phyloP scores from a whole-genome alignment of 106 monocot genomes.

The Allium cepa region DNA sequence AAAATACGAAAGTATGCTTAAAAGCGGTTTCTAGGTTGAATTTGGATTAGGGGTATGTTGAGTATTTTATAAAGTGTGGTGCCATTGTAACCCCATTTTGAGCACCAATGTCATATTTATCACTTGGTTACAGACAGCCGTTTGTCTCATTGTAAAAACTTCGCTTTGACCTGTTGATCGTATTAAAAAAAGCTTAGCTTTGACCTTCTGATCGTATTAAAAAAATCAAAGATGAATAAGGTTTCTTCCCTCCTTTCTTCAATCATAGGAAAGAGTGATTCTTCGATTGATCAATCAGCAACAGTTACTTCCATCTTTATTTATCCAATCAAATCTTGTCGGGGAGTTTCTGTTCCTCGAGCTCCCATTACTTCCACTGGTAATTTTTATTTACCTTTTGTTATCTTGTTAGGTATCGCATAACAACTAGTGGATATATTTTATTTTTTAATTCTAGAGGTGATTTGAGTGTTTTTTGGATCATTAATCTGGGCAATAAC shows the following conservation, averaged over 20 bases:
- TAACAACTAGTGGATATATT: background rate
- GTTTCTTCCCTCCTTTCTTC: conserved; percentile 12
- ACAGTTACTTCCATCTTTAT: conserved; percentile 66
- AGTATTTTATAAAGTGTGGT: no score
- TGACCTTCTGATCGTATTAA: no score
- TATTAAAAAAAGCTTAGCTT: no score
- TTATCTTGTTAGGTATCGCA: background rate
- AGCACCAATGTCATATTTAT: no score
- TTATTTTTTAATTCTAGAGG: background rate
- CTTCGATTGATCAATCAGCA: conserved; percentile 18
- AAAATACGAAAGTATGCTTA: no score
- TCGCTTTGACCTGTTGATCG: no score
- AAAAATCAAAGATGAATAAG: background rate
- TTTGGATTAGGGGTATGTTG: no score
- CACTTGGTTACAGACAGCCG: no score
- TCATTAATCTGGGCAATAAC: no score
- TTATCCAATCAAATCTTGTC: conserved; percentile 92
- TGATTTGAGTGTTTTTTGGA: conserved; percentile 2
- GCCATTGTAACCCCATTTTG: no score
- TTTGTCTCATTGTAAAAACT: no score
- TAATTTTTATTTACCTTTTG: conserved; percentile 11
- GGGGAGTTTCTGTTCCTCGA: conserved; percentile 71
- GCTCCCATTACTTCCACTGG: conserved; percentile 69
- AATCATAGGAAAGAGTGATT: background rate
- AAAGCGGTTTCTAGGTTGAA: background rate